A percentile compares a stretch with the other conserved stretches of the same genome.
These are phyloP conservation scores for Pythium monospermum DNA, from an alignment of 352 stramenopile genomes.

Conservation along the genomic window DNA sequence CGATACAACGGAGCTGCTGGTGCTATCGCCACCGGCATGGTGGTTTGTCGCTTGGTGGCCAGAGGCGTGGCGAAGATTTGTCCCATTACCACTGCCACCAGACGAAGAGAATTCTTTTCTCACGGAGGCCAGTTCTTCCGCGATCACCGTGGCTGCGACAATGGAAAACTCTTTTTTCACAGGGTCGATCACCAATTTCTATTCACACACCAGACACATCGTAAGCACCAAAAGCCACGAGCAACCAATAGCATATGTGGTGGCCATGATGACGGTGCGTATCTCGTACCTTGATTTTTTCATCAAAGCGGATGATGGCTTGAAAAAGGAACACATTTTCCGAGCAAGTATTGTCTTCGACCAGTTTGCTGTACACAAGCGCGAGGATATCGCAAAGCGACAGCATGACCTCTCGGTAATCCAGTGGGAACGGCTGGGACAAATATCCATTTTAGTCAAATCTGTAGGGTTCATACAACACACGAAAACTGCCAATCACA, in stretches of 20 bases:
- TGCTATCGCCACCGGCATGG: too few species aligned
- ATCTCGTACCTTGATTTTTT: conserved; percentile 64
- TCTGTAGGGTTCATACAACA: too few species aligned
- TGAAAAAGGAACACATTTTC: conserved; percentile 76
- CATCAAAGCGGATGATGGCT: conserved; percentile 71
- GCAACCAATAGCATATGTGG: not conserved
- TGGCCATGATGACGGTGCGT: not conserved
- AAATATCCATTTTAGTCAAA: too few species aligned
- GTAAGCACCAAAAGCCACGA: not conserved
- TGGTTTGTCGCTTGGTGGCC: too few species aligned
- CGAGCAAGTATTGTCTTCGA: conserved; percentile 68
- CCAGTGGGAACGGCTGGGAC: conserved; percentile 63
- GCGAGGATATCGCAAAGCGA: conserved; percentile 79
- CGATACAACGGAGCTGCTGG: too few species aligned
- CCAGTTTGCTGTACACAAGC: conserved; percentile 78
- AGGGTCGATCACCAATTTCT: conserved; percentile 84
- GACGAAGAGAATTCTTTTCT: conserved; percentile 43
- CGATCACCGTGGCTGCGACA: conserved; percentile 48
- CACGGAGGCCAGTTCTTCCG: conserved; percentile 53
- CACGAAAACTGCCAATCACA: too few species aligned
- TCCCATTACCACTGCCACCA: too few species aligned
- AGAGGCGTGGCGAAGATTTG: too few species aligned
- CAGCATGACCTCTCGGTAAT: conserved; percentile 77
- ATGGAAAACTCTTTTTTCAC: conserved; percentile 78
- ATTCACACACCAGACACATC: not conserved